phyloP scores from a whole-genome alignment of 306 rosid species.

The cucumber (Cucumis sativus) region Cucumber_9930_V3 NC_026661.2:20929001-20929500 shows the following conservation, averaged over 20 bases:
- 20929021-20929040: constrained; percentile 79
- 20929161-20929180: constrained; percentile 73
- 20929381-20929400: constrained; percentile 83
- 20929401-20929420: constrained; percentile 92
- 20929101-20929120: constrained; percentile 66
- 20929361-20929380: constrained; percentile 83
- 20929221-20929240: constrained; percentile 92
- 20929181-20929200: constrained; percentile 87
- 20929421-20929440: constrained; percentile 69
- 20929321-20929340: constrained; percentile 69
- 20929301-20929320: constrained; percentile 90
- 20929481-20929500: constrained; percentile 77
- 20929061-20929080: constrained; percentile 72
- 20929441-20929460: constrained; percentile 70
- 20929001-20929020: constrained; percentile 92
- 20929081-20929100: constrained; percentile 70
- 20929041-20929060: constrained; percentile 79
- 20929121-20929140: constrained; percentile 91
- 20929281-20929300: constrained; percentile 95
- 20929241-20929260: constrained; percentile 73
- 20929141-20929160: constrained; percentile 75
- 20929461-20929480: constrained; percentile 69
- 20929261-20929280: constrained; percentile 85
- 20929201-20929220: constrained; percentile 95
- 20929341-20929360: constrained; percentile 92